Base-by-base conservation (phyloP, 78 protist genomes). In the Monocercomonoides exilis region DNA sequence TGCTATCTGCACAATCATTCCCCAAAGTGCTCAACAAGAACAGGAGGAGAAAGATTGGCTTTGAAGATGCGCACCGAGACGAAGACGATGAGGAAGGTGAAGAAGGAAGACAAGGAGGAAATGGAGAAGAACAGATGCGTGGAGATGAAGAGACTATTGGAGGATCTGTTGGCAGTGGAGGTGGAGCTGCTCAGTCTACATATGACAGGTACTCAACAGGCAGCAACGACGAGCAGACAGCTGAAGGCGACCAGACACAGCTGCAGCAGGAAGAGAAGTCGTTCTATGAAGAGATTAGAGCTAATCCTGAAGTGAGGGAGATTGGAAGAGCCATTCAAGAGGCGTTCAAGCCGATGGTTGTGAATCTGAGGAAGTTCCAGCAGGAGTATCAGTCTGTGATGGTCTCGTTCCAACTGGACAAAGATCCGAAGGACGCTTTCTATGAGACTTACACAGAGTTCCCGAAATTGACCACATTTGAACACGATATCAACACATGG, bases 391-490 rank as follows among this genome's bases (percentile, higher is more conserved):
- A 54, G 21, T 11, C 70, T 11, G 21, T 11, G 44, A 11, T 79
- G 82, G 82, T 79, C 44, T 29, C 70, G 42, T 91, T 92, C 85
- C 92, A 91, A 3, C 41, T 63, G 35, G 92, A 94, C 84, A 92
- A 92, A 32, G 32, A 54, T 35, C 90, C 85, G 46, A 77, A 87
- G 21, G 70, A 77, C 5, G 41, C n/a, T 86, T 80, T 42, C 85
- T 77, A 11, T 41, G 70, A 54, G 21, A 54, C 70, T 29, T 54
- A 54, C 70, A 54, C 70, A 11, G 70, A 54, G 70, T 54, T 54
- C 70, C 70, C 70, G 38, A 54, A 54, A 11, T 21, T 54, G 70
- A 11, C 11, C 11, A 21, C 70, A 54, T 54, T 54, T 21, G 70
- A 54, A 21, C 11, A 54, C 70, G 70, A 54, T 32, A 46, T 84